phyloP scores from a whole-genome alignment of 2,329 filamentous ascomycete genomes.

The Xylariaceae sp. region DNA sequence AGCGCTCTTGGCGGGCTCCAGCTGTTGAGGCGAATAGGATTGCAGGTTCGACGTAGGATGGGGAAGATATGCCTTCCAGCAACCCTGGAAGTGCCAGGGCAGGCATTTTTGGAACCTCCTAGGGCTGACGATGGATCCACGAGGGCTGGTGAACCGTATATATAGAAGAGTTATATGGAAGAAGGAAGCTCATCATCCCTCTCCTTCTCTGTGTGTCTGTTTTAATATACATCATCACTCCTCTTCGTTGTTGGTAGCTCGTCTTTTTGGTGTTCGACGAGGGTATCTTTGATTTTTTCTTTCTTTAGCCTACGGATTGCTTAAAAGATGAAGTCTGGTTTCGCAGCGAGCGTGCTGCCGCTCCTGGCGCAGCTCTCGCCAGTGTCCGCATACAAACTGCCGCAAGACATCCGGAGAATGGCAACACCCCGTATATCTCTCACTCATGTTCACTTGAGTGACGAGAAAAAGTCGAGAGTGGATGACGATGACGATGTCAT shows the following conservation, averaged over 20 bases:
- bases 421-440: no score
- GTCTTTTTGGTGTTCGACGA: neutral
- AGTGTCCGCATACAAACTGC: neutral
- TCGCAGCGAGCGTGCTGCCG: constrained; percentile 4
- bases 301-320: neutral
- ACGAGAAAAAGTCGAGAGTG: neutral
- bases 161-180: neutral
- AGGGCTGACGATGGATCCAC: no score
- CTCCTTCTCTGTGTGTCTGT: neutral
- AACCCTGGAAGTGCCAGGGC: no score
- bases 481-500: constrained; percentile 5
- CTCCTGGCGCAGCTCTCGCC: constrained; percentile 8
- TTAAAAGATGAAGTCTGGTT: constrained; percentile 6
- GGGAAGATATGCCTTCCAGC: no score
- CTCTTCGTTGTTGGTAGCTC: neutral
- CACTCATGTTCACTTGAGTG: neutral
- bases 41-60: no score
- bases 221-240: neutral
- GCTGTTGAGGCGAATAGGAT: no score
- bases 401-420: constrained; percentile 5
- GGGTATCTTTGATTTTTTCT: neutral
- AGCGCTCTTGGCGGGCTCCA: no score
- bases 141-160: neutral
- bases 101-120: no score
- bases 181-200: neutral